These are phyloP conservation scores for Peniophora sp. DNA, from an alignment of 1,284 basidiomycete genomes.

Conservation along the genomic window DNA sequence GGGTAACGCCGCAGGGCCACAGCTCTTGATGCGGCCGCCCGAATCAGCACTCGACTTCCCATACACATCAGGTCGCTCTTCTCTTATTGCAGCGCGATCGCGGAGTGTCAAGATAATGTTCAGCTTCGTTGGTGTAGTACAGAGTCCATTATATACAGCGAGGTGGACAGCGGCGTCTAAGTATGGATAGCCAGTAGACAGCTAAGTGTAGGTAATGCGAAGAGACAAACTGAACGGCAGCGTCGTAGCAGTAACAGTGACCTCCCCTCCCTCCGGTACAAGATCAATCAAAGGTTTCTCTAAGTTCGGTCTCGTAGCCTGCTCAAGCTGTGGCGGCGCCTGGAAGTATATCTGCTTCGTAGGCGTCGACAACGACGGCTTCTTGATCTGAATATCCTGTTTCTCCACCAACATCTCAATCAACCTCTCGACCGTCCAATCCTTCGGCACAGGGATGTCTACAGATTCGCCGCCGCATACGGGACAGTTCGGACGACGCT, in stretches of 20 bases:
- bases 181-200: no score
- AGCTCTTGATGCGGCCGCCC: no score
- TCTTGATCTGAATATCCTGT: conserved; percentile 91
- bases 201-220: conserved; percentile 51
- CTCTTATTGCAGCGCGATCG: no score
- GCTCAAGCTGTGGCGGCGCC: conserved; percentile 84
- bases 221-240: conserved; percentile 84
- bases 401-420: conserved; percentile 81
- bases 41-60: no score
- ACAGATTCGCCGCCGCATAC: conserved; percentile 92
- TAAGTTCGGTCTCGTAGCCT: conserved; percentile 83
- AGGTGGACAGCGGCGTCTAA: no score
- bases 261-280: conserved; percentile 65
- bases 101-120: no score
- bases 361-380: conserved; percentile 72
- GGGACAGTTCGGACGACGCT: conserved; percentile 89
- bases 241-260: conserved; percentile 82
- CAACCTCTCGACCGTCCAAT: conserved; percentile 76
- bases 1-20: no score
- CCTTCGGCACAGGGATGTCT: conserved; percentile 57
- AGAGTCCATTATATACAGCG: no score
- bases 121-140: no score
- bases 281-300: conserved; percentile 81
- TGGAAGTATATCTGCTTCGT: conserved; percentile 83
- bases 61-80: no score